phyloP scores from a whole-genome alignment of 768 basidiomycete genomes.

The Leccinum fibrillosum region DNA sequence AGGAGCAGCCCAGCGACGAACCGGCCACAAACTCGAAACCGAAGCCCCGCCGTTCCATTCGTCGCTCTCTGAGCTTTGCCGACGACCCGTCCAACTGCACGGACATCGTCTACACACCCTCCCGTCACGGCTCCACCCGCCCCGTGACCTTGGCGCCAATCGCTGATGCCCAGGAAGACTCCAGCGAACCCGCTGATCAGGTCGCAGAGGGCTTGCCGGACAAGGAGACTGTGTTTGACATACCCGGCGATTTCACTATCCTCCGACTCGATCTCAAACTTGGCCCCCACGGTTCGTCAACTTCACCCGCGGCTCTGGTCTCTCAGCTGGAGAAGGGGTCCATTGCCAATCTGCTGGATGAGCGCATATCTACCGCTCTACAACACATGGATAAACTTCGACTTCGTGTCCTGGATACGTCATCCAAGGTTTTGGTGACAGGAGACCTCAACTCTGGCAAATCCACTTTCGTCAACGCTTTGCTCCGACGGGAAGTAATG shows the following conservation, averaged over 20 bases:
- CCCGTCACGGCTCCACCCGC: slow-evolving; percentile 47
- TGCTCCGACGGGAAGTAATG: slow-evolving; percentile 88
- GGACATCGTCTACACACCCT: slow-evolving; percentile 58
- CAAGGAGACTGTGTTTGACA: slow-evolving; percentile 38
- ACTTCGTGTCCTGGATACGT: slow-evolving; percentile 83
- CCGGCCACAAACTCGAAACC: slow-evolving; percentile 29
- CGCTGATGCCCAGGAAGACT: slow-evolving; percentile 42
- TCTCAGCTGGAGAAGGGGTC: slow-evolving; percentile 90
- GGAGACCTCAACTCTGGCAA: slow-evolving; percentile 99
- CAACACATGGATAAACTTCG: slow-evolving; percentile 83
- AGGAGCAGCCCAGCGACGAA: slow-evolving; percentile 38
- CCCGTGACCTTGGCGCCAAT: slow-evolving; percentile 59
- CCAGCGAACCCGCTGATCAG: slow-evolving; percentile 12
- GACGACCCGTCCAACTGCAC: slow-evolving; percentile 73
- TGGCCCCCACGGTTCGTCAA: slow-evolving; percentile 64
- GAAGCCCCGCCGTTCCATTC: slow-evolving; percentile 39
- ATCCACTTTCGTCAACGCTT: slow-evolving; percentile 95
- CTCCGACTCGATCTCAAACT: slow-evolving; percentile 92
- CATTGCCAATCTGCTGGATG: slow-evolving; percentile 88
- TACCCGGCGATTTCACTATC: slow-evolving; percentile 70
- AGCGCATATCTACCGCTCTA: slow-evolving; percentile 70
- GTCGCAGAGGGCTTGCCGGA: slow-evolving; percentile 27
- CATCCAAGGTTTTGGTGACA: slow-evolving; percentile 95
- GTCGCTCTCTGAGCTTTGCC: slow-evolving; percentile 78
- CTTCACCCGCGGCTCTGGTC: slow-evolving; percentile 69